phyloP scores from a whole-genome alignment of 2,329 filamentous ascomycete genomes.

The Neofusicoccum cordaticola region DNA sequence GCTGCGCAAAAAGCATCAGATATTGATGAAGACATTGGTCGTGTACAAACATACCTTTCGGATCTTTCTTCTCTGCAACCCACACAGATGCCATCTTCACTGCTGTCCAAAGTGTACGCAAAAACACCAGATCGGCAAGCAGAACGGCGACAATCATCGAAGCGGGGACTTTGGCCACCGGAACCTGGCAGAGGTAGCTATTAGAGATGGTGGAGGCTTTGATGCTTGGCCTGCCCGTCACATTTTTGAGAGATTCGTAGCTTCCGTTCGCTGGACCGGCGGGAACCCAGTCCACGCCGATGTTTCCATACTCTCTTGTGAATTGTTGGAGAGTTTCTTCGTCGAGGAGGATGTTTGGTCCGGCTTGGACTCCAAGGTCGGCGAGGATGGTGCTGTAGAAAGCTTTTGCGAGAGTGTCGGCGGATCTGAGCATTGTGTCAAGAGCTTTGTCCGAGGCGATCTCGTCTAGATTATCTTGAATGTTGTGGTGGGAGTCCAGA shows the following conservation, averaged over 20 bases:
- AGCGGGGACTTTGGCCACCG: neutral
- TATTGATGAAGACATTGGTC: accelerated
- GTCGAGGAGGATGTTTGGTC: neutral
- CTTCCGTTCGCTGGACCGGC: neutral
- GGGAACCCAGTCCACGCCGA: neutral
- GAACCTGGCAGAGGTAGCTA: neutral
- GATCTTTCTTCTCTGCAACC: neutral
- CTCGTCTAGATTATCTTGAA: too few relatives aligned
- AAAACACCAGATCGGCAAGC: neutral
- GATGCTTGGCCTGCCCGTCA: neutral
- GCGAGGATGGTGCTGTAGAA: neutral
- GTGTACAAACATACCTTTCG: neutral
- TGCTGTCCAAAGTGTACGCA: neutral
- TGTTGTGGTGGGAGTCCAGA: too few relatives aligned
- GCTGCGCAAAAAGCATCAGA: neutral
- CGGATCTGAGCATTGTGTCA: neutral
- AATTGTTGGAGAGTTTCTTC: neutral
- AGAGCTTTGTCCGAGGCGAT: too few relatives aligned
- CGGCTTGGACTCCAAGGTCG: neutral
- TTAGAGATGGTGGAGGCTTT: neutral
- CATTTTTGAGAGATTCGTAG: neutral
- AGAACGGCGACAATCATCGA: neutral
- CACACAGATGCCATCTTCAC: neutral
- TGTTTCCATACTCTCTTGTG: neutral
- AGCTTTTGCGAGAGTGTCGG: neutral